Conservation (phyloP, 345 rosid species). For the Lepidium didymum region DNA sequence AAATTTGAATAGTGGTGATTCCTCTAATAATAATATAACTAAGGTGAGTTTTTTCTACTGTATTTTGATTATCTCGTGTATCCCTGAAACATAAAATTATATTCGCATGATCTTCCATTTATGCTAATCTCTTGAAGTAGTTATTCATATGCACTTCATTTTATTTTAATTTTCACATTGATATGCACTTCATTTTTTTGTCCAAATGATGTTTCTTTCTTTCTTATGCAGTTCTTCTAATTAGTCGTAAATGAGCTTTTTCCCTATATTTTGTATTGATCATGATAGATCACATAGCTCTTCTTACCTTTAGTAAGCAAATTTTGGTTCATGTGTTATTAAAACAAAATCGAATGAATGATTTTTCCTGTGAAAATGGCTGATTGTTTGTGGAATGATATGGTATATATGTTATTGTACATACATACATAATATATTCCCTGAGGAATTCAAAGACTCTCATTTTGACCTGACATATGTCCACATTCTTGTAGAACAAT, state of each 20-base stretch:
- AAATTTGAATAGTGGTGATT: conserved; percentile 39
- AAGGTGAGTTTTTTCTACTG: conserved; percentile 37
- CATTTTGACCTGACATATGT: conserved; percentile 8
- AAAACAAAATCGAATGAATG: conserved; percentile 2
- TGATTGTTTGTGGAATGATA: neutral
- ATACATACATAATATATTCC: neutral
- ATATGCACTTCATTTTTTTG: neutral
- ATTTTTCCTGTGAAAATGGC: neutral
- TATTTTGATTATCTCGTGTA: neutral
- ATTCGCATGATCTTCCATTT: neutral
- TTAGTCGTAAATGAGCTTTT: neutral
- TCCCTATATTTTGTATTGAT: neutral
- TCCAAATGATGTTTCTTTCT: neutral
- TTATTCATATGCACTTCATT: neutral
- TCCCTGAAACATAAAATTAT: neutral
- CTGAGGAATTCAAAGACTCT: neutral
- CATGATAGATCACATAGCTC: neutral
- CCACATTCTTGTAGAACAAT: conserved; percentile 37
- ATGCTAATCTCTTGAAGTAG: neutral
- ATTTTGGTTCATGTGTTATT: neutral
- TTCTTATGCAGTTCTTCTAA: neutral
- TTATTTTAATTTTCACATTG: neutral
- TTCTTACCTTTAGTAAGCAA: neutral
- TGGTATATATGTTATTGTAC: neutral
- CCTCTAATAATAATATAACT: conserved; percentile 31